Evolutionary conservation across 352 stramenopile species (phyloP).

Genomic region (Pythium diclinum): DNA sequence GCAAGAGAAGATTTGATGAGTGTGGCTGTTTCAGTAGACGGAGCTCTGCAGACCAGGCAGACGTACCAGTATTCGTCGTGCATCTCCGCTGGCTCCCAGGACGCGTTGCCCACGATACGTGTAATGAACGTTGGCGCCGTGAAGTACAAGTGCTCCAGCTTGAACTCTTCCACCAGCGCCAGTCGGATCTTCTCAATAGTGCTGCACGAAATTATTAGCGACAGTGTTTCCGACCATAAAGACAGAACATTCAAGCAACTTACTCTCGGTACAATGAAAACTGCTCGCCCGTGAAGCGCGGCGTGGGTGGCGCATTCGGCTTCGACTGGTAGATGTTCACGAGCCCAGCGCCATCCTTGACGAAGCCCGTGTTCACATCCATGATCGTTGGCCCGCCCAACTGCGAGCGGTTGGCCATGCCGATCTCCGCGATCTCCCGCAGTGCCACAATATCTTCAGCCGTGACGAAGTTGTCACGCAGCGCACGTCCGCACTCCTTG

Average conservation of each 20-base stretch:
- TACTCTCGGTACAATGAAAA: constrained; percentile 80
- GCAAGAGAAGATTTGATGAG: too few relatives aligned
- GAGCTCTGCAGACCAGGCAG: too few relatives aligned
- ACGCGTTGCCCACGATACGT: constrained; percentile 78
- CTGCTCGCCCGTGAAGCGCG: constrained; percentile 76
- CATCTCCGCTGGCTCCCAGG: constrained; percentile 71
- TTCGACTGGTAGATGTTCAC: constrained; percentile 87
- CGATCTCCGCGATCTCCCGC: constrained; percentile 76
- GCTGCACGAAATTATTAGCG: constrained; percentile 17
- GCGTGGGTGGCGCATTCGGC: constrained; percentile 36
- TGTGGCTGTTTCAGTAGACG: too few relatives aligned
- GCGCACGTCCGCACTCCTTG: constrained; percentile 59
- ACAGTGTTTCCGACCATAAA: background rate
- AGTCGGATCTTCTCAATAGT: constrained; percentile 80
- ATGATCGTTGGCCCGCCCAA: constrained; percentile 90
- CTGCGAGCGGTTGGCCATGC: constrained; percentile 70
- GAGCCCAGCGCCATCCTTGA: constrained; percentile 83
- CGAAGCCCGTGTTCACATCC: constrained; percentile 89
- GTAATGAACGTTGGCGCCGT: constrained; percentile 94
- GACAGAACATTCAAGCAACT: background rate
- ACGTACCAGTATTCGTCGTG: constrained; percentile 91
- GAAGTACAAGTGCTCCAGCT: constrained; percentile 81
- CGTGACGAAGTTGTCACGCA: constrained; percentile 77
- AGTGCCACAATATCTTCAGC: constrained; percentile 61
- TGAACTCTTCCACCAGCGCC: constrained; percentile 78